Evolutionary conservation across 1,284 basidiomycete genomes (phyloP).

Genomic region (Tausonia pullulans): DNA sequence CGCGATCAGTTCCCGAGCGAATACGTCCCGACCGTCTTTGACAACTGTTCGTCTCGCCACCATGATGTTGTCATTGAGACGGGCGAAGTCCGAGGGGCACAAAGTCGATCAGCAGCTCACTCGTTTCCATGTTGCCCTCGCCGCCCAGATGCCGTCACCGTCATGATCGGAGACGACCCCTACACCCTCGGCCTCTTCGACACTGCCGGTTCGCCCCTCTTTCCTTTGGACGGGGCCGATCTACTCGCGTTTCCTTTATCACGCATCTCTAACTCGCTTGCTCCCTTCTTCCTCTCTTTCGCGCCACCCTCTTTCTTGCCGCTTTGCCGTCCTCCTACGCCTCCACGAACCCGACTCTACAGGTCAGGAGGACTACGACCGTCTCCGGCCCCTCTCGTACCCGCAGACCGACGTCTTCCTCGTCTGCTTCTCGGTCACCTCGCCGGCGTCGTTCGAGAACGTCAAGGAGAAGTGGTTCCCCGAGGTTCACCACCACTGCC

Average conservation of each 20-base stretch:
- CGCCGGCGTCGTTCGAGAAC: constrained; percentile 98
- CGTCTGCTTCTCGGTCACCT: constrained; percentile 98
- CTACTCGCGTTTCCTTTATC: not conserved
- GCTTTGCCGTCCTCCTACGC: not conserved
- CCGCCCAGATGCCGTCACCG: constrained; percentile 84
- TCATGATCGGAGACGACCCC: constrained; percentile 99
- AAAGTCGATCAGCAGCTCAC: not conserved
- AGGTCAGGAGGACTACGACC: constrained; percentile 99
- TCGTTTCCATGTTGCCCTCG: not conserved
- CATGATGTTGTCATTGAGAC: constrained; percentile 20
- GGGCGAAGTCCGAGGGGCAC: not conserved
- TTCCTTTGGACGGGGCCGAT: not conserved
- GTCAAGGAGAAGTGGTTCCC: constrained; percentile 99
- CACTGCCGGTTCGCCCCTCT: constrained; percentile 65
- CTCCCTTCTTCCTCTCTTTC: constrained; percentile 22
- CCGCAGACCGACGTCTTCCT: constrained; percentile 99
- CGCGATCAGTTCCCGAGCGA: constrained; percentile 75
- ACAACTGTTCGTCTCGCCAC: constrained; percentile 38
- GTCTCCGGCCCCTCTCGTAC: constrained; percentile 95
- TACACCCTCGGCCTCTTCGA: constrained; percentile 98
- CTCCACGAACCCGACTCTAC: constrained; percentile 7
- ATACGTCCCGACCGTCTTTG: constrained; percentile 86
- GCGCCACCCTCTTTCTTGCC: not conserved
- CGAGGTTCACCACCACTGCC: constrained; percentile 98
- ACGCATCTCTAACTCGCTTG: not conserved